phyloP scores from a whole-genome alignment of 1,284 basidiomycete species.

The Singerocomus inundabilis region DNA sequence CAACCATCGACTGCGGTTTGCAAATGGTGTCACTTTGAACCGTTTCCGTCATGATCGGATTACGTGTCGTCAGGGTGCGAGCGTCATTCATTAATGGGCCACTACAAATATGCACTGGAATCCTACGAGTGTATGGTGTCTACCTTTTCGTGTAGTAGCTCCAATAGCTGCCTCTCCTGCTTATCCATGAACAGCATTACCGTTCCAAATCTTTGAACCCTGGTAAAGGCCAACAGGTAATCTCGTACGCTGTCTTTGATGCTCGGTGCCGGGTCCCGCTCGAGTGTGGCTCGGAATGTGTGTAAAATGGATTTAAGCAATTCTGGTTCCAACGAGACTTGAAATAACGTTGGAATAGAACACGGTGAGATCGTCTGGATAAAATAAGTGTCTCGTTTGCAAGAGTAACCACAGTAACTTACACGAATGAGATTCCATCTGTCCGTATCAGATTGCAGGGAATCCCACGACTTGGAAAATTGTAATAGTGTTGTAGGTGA shows the following conservation, averaged over 20 bases:
- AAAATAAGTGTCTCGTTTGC: not conserved
- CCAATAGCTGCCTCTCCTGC: constrained; percentile 47
- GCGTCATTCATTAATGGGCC: no score
- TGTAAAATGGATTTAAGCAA: constrained; percentile 56
- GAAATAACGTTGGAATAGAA: constrained; percentile 57
- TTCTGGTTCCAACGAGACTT: constrained; percentile 62
- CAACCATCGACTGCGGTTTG: no score
- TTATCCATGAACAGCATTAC: constrained; percentile 60
- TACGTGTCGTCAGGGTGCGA: no score
- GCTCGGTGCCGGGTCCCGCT: constrained; percentile 14
- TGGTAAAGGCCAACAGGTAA: constrained; percentile 52
- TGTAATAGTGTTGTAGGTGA: constrained; percentile 53
- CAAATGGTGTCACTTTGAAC: no score
- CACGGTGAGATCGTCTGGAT: constrained; percentile 51
- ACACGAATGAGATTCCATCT: constrained; percentile 57
- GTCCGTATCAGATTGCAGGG: constrained; percentile 36
- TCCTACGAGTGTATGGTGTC: constrained; percentile 10
- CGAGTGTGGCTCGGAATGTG: constrained; percentile 43
- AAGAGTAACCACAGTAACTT: constrained; percentile 22
- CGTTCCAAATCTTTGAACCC: constrained; percentile 60
- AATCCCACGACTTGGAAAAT: constrained; percentile 55
- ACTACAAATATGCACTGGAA: not conserved
- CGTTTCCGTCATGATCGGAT: no score
- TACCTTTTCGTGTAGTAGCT: constrained; percentile 36
- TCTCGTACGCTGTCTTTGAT: constrained; percentile 34